Percentiles rank a stretch among this genome's conserved stretches.
phyloP scores from a whole-genome alignment of 1,139 yeast genomes.

The Scheffersomyces titani region DNA sequence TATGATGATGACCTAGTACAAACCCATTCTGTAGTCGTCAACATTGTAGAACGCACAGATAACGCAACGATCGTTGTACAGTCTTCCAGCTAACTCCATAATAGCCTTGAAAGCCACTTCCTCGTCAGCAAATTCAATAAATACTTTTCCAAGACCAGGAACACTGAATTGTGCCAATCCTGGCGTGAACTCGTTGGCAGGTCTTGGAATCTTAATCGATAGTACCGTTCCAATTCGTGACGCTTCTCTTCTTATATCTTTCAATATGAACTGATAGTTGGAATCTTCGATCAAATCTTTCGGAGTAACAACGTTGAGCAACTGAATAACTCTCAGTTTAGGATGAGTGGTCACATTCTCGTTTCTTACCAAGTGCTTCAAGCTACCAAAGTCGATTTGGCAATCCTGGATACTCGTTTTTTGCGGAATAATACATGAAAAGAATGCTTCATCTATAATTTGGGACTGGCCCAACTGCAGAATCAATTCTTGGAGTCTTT shows the following conservation, averaged over 20 bases:
- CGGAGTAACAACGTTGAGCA: constrained; percentile 66
- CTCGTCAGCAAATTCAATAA: constrained; percentile 59
- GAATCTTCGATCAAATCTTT: constrained; percentile 60
- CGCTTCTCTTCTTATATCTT: constrained; percentile 57
- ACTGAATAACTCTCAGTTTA: constrained; percentile 58
- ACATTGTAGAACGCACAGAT: constrained; percentile 66
- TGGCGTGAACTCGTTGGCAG: constrained; percentile 51
- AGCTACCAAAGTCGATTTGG: constrained; percentile 31
- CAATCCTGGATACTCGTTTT: constrained; percentile 39
- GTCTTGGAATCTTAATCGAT: constrained; percentile 66
- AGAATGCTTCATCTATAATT: constrained; percentile 26
- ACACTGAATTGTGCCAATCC: constrained; percentile 45
- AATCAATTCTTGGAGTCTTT: constrained; percentile 17
- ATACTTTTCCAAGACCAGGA: constrained; percentile 73
- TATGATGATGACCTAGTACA: constrained; percentile 12
- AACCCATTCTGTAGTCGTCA: constrained; percentile 48
- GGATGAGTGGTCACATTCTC: constrained; percentile 38
- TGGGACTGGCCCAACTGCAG: constrained; percentile 14
- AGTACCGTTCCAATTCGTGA: constrained; percentile 53
- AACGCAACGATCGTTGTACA: constrained; percentile 70
- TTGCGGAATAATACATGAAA: constrained; percentile 34
- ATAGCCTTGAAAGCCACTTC: constrained; percentile 60
- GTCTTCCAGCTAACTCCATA: constrained; percentile 64
- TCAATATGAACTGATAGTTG: constrained; percentile 49
- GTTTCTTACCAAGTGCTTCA: constrained; percentile 35